These are phyloP conservation scores for Geotrichum australiense DNA, from an alignment of 1,139 yeast species.

Conservation along the genomic window DNA sequence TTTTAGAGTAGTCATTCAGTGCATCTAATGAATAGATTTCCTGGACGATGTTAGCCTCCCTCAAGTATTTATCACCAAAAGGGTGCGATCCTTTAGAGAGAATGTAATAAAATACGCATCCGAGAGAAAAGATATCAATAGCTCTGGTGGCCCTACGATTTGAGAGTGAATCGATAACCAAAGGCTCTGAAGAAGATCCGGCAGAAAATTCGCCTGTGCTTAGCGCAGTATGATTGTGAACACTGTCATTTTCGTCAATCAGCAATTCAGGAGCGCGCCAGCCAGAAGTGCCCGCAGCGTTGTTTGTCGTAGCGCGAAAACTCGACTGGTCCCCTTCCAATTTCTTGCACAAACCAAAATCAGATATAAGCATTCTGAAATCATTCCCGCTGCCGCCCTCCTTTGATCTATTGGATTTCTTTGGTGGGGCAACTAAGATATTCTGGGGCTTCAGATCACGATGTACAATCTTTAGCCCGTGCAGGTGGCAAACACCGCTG, in stretches of 20 bases:
- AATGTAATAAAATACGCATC: conserved; percentile 88
- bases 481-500: conserved; percentile 79
- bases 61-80: conserved; percentile 77
- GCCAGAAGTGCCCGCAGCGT: conserved; percentile 95
- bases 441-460: conserved; percentile 96
- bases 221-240: conserved; percentile 6
- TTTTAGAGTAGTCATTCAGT: conserved; percentile 38
- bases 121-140: conserved; percentile 88
- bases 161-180: conserved; percentile 36
- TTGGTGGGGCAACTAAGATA: conserved; percentile 74
- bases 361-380: conserved; percentile 70
- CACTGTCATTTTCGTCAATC: conserved; percentile 21
- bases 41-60: conserved; percentile 84
- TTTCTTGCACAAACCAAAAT: conserved; percentile 91
- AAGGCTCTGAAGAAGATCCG: conserved; percentile 28
- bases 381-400: conserved; percentile 35
- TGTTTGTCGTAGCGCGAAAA: conserved; percentile 83
- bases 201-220: conserved; percentile 2
- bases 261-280: conserved; percentile 97
- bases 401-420: conserved; percentile 31
- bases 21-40: conserved; percentile 54
- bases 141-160: conserved; percentile 75
- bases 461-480: conserved; percentile 86
- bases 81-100: conserved; percentile 87
- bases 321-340: conserved; percentile 89